These are phyloP conservation scores for Tagetes patula DNA, from an alignment of 129 eudicot genomes.

Conservation along the genomic window DNA sequence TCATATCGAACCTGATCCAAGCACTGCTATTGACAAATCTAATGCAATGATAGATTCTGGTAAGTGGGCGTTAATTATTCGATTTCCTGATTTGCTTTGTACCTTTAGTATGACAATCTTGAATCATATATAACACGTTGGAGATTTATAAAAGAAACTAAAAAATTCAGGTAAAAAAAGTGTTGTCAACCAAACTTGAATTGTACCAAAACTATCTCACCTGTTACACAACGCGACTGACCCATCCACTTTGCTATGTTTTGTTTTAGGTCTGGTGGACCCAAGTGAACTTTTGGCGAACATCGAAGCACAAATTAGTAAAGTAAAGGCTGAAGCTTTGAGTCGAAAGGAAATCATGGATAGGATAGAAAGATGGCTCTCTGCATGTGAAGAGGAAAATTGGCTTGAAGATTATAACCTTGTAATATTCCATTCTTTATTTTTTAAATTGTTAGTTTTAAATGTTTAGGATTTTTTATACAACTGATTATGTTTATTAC, in stretches of 20 bases:
- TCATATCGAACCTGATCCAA: conserved; percentile 80
- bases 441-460: background rate
- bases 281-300: conserved; percentile 76
- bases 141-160: background rate
- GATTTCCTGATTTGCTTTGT: background rate
- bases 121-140: background rate
- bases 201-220: background rate
- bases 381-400: conserved; percentile 92
- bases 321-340: conserved; percentile 80
- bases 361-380: conserved; percentile 84
- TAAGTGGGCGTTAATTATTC: conserved; percentile 19
- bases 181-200: background rate
- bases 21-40: conserved; percentile 79
- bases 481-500: background rate
- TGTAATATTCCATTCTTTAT: conserved; percentile 37
- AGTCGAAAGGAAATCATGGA: conserved; percentile 88
- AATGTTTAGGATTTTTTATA: background rate
- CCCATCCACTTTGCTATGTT: background rate
- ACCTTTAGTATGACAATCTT: background rate
- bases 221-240: background rate
- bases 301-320: conserved; percentile 75
- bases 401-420: conserved; percentile 91
- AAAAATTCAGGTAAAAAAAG: background rate
- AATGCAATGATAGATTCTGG: conserved; percentile 93
- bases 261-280: conserved; percentile 67